Evolutionary conservation across 441 rosid genomes (phyloP), one percentile per base, ranked within the genome.

Genomic region (Capsella rubella): DNA sequence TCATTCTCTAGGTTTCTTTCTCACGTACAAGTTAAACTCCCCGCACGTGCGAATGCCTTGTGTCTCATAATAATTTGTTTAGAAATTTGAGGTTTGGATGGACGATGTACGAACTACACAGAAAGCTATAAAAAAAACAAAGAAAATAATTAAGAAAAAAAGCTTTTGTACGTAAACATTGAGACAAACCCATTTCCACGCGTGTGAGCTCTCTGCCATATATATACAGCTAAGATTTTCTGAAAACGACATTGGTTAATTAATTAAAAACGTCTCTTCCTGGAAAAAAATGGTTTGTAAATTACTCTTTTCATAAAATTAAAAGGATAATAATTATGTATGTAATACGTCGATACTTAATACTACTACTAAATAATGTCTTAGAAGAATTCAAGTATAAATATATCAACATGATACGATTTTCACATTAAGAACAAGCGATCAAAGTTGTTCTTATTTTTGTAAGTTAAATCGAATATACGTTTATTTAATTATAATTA

Each of bases 171-270:
- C 76, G 76, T 57, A 3, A 64, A 70, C 47, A 31, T 49, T 50
- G 67, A 70, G 80, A 71, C 76, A 76, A 57, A 28, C 32, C 52
- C 35, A 61, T 53, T 52, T 43, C 70, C 74, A 75, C 65, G 79
- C 74, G 70, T 69, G 70, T 70, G 75, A 56, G 66, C 75, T 76
- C 62, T 75, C 69, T 54, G 55, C 64, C 78, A 45, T 61, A 51
- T 64, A 64, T 64, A 64, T 70, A 64, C 71, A 70, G 71, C 80
- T 69, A 70, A 69, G 58, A 16, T 32, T 67, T 21, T 42, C 54
- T 15, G 79, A 75, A 51, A 60, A 75, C 69, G 69, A 68, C 78
- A 49, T 4, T 74, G 43, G 35, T 28, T 54, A 64, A 25, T 55
- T 35, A 63, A 1, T 21, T 21, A 2, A 21, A 21, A 60, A 40